Evolutionary conservation across 2,329 filamentous ascomycete species (phyloP), one percentile per base, ranked within the genome.

Genomic region (Diaporthe sp.): DNA sequence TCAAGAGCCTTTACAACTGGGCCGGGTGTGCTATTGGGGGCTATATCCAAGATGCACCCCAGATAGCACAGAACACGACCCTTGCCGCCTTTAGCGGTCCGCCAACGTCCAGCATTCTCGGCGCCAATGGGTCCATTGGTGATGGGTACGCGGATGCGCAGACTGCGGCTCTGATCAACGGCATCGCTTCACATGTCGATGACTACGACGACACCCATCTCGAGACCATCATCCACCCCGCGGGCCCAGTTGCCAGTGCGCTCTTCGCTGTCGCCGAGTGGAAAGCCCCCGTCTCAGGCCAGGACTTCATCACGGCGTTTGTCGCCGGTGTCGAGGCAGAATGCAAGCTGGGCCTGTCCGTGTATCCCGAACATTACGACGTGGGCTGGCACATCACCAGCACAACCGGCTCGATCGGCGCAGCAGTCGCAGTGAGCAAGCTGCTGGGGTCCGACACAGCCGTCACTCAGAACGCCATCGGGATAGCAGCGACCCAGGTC

Each of bases 191-290:
- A 42, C 88, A 90, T 76, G 87, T 90, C 4, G 87, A 90, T 74
- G 88, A 90, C 78, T 91, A 90, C 79, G 89, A 91, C 76, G 88
- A 90, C 79, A 90, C 88, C 1, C 88, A 90, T 77, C 82, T 90
- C 1, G 87, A 88, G 62, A 90, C 87, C 7, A 88, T 90, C 77
- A 90, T 90, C 60, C 89, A 91, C 77, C 89, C 88, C 0, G 85
- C 88, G 0, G 88, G 88, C 0, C 86, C 88, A 0, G 87, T 90
- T 0, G 87, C 87, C 1, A 86, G 83, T 55, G 88, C 88, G 0
- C 79, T 90, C 2, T 83, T 90, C 4, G 86, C 88, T 1, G 84
- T 87, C 19, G 84, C 86, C 1, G 86, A 89, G 76, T 84, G 82
- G 75, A 79, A 84, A 67, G 81, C 81, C 1, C 79, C 81, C 1